Conservation (phyloP, 306 rosid species). For the Oemleria cerasiformis region DNA sequence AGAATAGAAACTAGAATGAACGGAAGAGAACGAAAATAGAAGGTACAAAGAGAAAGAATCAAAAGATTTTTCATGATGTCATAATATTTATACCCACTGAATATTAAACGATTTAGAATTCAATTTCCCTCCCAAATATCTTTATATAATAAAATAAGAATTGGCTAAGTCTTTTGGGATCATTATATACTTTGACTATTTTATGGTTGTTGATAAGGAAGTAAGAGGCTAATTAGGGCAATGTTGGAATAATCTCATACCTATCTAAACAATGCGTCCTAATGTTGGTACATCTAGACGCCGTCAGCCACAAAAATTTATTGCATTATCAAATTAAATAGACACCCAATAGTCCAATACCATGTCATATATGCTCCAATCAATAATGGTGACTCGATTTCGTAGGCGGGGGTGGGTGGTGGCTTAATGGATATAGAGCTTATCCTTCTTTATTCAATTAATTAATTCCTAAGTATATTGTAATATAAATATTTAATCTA, state of each 20-base stretch:
- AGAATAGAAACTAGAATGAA: too few species aligned
- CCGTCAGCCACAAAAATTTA: neutral
- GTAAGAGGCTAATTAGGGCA: neutral
- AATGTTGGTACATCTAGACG: conserved; percentile 1
- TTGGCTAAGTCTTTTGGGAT: too few species aligned
- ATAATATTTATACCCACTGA: too few species aligned
- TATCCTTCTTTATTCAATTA: conserved; percentile 20
- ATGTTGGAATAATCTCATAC: conserved; percentile 20
- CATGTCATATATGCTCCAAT: neutral
- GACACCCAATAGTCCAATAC: too few species aligned
- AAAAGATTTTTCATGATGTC: too few species aligned
- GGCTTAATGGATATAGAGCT: conserved; percentile 25
- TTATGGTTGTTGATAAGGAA: neutral
- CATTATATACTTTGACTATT: neutral
- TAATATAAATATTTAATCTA: too few species aligned
- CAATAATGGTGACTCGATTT: neutral
- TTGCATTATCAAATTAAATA: neutral
- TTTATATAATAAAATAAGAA: too few species aligned
- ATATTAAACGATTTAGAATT: too few species aligned
- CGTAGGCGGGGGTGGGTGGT: conserved; percentile 18
- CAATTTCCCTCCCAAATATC: too few species aligned
- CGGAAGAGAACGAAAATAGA: too few species aligned
- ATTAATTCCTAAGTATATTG: too few species aligned
- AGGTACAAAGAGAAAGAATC: too few species aligned
- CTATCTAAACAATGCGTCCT: conserved; percentile 9